Percentiles rank a stretch among this genome's conserved stretches.
Evolutionary conservation across 768 basidiomycete species (phyloP).

Genomic region (Leucocoprinus leucothites): DNA sequence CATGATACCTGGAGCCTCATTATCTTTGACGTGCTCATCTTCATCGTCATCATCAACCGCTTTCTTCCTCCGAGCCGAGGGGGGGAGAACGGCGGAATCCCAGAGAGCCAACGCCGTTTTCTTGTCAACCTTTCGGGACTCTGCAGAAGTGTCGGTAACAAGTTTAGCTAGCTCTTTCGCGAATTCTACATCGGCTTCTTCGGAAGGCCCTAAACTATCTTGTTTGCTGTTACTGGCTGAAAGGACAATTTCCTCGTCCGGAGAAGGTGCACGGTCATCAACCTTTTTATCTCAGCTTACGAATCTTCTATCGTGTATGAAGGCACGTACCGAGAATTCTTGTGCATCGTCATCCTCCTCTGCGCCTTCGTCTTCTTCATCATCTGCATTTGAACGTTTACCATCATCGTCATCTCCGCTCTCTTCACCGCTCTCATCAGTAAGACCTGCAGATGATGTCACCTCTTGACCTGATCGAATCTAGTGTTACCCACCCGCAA

Average conservation of each 20-base stretch:
- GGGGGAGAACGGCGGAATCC: conserved; percentile 81
- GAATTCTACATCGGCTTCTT: conserved; percentile 92
- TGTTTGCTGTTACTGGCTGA: conserved; percentile 51
- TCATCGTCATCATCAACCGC: conserved; percentile 58
- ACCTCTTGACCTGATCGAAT: neutral
- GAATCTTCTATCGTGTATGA: neutral
- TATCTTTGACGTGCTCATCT: conserved; percentile 30
- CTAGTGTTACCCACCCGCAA: conserved; percentile 42
- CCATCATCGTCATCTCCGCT: conserved; percentile 68
- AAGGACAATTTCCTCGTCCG: conserved; percentile 75
- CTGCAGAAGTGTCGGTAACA: conserved; percentile 82
- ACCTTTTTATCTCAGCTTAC: conserved; percentile 30
- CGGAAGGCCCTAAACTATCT: conserved; percentile 77
- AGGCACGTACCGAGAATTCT: conserved; percentile 51
- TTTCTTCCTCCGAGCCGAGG: conserved; percentile 63
- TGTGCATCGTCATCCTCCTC: conserved; percentile 57
- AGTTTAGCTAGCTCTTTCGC: conserved; percentile 95
- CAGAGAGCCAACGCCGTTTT: conserved; percentile 84
- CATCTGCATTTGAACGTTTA: conserved; percentile 44
- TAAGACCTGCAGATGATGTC: conserved; percentile 3
- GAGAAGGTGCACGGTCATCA: conserved; percentile 74
- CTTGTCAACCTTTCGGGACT: conserved; percentile 84
- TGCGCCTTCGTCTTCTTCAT: conserved; percentile 53
- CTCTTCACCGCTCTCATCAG: conserved; percentile 54
- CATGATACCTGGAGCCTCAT: conserved; percentile 53